Percentiles rank a stretch among this genome's conserved stretches.
phyloP scores from a whole-genome alignment of 345 rosid species.

The Erodium maritimum region DNA sequence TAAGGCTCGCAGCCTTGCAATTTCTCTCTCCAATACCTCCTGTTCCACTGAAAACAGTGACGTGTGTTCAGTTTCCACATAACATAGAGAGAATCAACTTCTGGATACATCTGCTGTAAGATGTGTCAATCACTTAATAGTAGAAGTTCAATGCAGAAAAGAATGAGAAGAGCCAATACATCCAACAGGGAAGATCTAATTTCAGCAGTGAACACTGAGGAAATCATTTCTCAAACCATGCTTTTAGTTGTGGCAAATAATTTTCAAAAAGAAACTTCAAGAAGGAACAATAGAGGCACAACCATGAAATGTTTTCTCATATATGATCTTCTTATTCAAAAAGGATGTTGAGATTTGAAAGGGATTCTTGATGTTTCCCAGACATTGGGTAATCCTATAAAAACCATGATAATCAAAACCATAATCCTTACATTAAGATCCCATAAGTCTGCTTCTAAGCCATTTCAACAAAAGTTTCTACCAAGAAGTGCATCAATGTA shows the following conservation, averaged over 20 bases:
- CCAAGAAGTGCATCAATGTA: background rate
- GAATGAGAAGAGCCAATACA: too few species aligned
- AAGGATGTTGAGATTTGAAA: background rate
- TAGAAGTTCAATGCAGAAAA: background rate
- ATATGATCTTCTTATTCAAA: background rate
- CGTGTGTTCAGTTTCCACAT: background rate
- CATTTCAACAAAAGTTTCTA: too few species aligned
- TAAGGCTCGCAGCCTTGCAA: conserved; percentile 33
- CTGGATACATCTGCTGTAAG: background rate
- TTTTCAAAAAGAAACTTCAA: background rate
- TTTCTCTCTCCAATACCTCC: conserved; percentile 57
- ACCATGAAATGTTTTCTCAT: background rate
- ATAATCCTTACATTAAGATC: background rate
- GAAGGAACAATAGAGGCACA: background rate
- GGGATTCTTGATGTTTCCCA: background rate
- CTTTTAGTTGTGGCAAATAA: background rate
- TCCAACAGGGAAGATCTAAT: background rate
- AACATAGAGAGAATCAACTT: background rate
- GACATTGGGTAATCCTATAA: background rate
- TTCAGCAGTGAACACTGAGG: background rate
- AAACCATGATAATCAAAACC: background rate
- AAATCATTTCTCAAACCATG: background rate
- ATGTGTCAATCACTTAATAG: background rate
- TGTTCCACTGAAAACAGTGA: conserved; percentile 42
- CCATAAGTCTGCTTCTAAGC: too few species aligned